Evolutionary conservation across 306 rosid genomes (phyloP).

Genomic region (Luffa acutangula): DNA sequence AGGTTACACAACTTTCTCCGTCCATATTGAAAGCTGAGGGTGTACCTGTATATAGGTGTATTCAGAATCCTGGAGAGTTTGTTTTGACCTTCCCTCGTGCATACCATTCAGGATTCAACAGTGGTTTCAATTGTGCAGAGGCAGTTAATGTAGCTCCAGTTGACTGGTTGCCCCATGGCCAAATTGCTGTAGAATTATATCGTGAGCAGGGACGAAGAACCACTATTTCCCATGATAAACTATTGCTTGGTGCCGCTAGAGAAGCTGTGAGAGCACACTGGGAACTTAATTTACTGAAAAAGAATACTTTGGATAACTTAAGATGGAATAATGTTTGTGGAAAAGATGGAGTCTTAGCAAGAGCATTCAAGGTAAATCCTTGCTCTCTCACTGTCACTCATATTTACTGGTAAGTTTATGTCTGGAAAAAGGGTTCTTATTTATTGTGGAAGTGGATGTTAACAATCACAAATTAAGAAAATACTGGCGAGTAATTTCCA

Average conservation of each 20-base stretch:
- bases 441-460: background rate
- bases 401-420: background rate
- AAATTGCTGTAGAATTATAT: constrained; percentile 76
- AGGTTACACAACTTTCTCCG: constrained; percentile 98
- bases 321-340: constrained; percentile 83
- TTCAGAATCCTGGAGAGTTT: constrained; percentile 92
- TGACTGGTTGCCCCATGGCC: constrained; percentile 98
- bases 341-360: constrained; percentile 73
- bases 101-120: constrained; percentile 93
- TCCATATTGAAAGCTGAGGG: constrained; percentile 78
- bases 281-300: constrained; percentile 83
- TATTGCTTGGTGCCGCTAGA: constrained; percentile 96
- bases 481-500: background rate
- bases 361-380: constrained; percentile 62
- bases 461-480: background rate
- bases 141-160: constrained; percentile 99
- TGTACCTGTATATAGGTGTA: constrained; percentile 95
- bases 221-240: constrained; percentile 91
- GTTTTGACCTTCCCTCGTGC: constrained; percentile 98
- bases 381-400: constrained; percentile 16
- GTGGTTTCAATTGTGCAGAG: constrained; percentile 99
- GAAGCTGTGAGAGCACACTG: constrained; percentile 97
- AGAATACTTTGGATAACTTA: constrained; percentile 61
- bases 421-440: background rate
- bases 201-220: constrained; percentile 84